phyloP scores from a whole-genome alignment of 495 filamentous ascomycete genomes.

The Friedmanniomyces simplex region DNA sequence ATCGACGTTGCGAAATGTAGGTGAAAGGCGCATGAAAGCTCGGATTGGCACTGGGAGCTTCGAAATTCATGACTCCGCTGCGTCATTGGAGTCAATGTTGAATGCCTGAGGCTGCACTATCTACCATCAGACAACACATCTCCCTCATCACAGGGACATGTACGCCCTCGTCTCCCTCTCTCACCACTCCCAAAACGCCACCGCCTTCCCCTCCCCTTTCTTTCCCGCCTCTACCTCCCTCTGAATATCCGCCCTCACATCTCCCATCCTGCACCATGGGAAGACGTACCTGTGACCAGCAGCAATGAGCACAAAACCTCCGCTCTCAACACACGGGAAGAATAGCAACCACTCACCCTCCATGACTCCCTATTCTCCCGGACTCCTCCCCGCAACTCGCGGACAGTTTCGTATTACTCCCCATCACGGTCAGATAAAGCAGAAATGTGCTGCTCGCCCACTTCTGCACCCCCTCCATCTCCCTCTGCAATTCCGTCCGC shows the following conservation, averaged over 20 bases:
- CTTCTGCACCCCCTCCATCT: not conserved
- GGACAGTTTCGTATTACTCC: slow-evolving; percentile 30
- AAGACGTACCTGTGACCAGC: not conserved
- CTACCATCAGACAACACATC: too few species aligned
- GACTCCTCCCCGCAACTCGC: slow-evolving; percentile 21
- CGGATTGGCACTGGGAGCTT: not conserved
- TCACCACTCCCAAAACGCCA: slow-evolving; percentile 31
- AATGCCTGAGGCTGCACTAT: not conserved
- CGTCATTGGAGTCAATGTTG: not conserved
- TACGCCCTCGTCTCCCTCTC: slow-evolving; percentile 26
- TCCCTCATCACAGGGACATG: too few species aligned
- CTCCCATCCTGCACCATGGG: not conserved
- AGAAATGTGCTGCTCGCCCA: not conserved
- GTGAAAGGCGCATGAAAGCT: not conserved
- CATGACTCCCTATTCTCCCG: slow-evolving; percentile 18
- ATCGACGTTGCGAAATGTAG: not conserved
- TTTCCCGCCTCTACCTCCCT: not conserved
- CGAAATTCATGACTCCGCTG: not conserved
- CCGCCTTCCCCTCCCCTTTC: slow-evolving; percentile 19
- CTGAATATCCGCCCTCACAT: not conserved
- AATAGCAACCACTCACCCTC: slow-evolving; percentile 23
- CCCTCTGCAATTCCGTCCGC: slow-evolving; percentile 14
- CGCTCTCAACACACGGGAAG: slow-evolving; percentile 4
- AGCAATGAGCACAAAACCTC: slow-evolving; percentile 9
- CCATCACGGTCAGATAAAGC: slow-evolving; percentile 17